Evolutionary conservation across 2,329 filamentous ascomycete species (phyloP).

Genomic region (Paraphoma sp.): DNA sequence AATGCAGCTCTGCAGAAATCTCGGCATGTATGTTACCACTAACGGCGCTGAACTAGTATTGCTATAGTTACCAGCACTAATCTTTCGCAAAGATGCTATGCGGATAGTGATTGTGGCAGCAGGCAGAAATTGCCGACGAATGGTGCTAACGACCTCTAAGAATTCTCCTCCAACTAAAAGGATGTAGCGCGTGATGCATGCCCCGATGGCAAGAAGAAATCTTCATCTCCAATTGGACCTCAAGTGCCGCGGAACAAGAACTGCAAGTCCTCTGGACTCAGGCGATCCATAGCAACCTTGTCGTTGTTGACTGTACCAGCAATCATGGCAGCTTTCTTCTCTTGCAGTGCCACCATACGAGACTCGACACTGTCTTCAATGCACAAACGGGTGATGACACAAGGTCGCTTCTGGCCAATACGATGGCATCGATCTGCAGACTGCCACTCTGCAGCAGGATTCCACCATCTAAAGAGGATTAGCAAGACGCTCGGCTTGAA

Average conservation of each 20-base stretch:
- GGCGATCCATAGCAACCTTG: slow-evolving; percentile 86
- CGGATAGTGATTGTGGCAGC: too few species aligned
- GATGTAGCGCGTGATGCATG: too few species aligned
- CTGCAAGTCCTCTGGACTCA: slow-evolving; percentile 91
- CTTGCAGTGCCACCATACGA: slow-evolving; percentile 92
- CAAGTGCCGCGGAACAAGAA: slow-evolving; percentile 87
- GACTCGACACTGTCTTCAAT: slow-evolving; percentile 98
- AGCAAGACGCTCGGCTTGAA: slow-evolving; percentile 18
- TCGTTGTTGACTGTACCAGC: slow-evolving; percentile 96
- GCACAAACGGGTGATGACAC: slow-evolving; percentile 90
- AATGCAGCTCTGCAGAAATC: too few species aligned
- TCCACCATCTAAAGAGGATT: slow-evolving; percentile 80
- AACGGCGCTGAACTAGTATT: too few species aligned
- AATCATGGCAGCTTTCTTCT: slow-evolving; percentile 99
- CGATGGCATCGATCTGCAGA: slow-evolving; percentile 86
- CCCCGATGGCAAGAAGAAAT: not conserved
- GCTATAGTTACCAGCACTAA: too few species aligned
- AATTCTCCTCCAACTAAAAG: too few species aligned
- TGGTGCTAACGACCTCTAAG: too few species aligned
- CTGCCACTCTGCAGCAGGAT: slow-evolving; percentile 99
- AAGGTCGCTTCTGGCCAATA: slow-evolving; percentile 92
- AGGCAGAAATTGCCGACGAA: too few species aligned
- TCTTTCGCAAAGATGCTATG: too few species aligned
- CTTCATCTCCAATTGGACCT: slow-evolving; percentile 2
- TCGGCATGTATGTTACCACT: too few species aligned